phyloP scores from a whole-genome alignment of 805 yeast genomes.

The Ogataea ramenticola region DNA sequence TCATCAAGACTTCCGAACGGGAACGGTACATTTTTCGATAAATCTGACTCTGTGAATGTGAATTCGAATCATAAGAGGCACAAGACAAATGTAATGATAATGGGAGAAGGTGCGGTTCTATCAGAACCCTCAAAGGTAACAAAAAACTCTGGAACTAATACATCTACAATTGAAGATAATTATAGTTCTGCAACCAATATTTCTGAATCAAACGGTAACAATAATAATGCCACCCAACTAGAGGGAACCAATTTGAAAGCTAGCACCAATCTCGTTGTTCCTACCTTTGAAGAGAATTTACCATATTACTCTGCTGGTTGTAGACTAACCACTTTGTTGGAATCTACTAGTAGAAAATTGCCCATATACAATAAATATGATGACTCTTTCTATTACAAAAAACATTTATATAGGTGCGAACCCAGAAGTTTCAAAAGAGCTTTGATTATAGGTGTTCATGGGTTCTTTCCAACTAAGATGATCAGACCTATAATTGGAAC shows the following conservation, averaged over 20 bases:
- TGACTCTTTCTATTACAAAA: slow-evolving; percentile 2
- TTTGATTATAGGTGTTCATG: slow-evolving; percentile 89
- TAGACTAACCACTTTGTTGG: background rate
- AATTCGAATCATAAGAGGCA: no score
- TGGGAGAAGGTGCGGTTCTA: slow-evolving; percentile 14
- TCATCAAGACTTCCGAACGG: slow-evolving; percentile 1
- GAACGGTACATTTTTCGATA: no score
- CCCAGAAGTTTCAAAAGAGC: slow-evolving; percentile 41
- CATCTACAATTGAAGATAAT: no score
- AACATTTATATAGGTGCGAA: slow-evolving; percentile 11
- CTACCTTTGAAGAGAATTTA: slow-evolving; percentile 18
- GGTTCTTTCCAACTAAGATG: slow-evolving; percentile 87
- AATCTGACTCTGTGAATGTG: no score
- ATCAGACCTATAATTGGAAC: slow-evolving; percentile 85
- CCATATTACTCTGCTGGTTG: slow-evolving; percentile 11
- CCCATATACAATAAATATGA: background rate
- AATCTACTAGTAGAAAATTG: background rate
- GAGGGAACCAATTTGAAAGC: background rate
- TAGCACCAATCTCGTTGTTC: slow-evolving; percentile 21
- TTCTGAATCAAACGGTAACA: background rate
- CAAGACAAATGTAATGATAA: background rate
- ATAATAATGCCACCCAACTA: no score
- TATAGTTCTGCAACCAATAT: no score
- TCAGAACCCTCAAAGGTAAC: slow-evolving; percentile 12
- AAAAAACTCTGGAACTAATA: background rate